Evolutionary conservation across 2,329 filamentous ascomycete genomes (phyloP), one percentile per base, ranked within the genome.

Genomic region (Xylaria arbuscula): DNA sequence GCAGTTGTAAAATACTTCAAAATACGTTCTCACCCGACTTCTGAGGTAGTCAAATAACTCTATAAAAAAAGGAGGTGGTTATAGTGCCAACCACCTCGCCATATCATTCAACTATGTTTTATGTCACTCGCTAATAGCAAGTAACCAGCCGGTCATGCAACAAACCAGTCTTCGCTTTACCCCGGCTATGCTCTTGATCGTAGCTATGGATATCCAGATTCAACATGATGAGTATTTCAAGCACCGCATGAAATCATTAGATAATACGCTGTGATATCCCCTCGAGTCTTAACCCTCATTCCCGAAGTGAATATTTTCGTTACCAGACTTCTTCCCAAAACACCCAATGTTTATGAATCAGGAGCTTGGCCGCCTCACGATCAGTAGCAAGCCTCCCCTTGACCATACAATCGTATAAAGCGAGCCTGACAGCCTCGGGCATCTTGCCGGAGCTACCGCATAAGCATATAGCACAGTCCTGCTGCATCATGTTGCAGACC

Each of bases 281-380:
- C n/a, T 6, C 3, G 1, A 24, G 9, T 15, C 34, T 36, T 24
- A 22, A 19, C 3, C 40, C 22, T 15, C 13, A 19, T 1, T 11
- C 10, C 10, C 11, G 24, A 32, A n/a, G 11, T 10, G 17, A 17
- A n/a, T 13, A 38, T 38, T 28, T 15, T 2, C 13, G 48, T 62
- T 65, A 89, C 87, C 87, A 89, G 32, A 87, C 88, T 76, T 89
- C 87, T 77, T 89, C 86, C 85, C 87, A 88, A 77, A 85, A 8
- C 3, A 64, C 51, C 78, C 82, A 45, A 0, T 50, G 5, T 15
- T 54, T 53, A 42, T 70, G 64, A 34, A 77, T 38, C 8, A 77
- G 71, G 62, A 71, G 75, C 73, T 83, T 82, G 1, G 84, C 82
- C 62, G 78, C 74, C 34, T 81, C 80, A n/a, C 72, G 71, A 38